Evolutionary conservation across 768 basidiomycete species (phyloP).

Genomic region (Brasilioporus rufonigricans): DNA sequence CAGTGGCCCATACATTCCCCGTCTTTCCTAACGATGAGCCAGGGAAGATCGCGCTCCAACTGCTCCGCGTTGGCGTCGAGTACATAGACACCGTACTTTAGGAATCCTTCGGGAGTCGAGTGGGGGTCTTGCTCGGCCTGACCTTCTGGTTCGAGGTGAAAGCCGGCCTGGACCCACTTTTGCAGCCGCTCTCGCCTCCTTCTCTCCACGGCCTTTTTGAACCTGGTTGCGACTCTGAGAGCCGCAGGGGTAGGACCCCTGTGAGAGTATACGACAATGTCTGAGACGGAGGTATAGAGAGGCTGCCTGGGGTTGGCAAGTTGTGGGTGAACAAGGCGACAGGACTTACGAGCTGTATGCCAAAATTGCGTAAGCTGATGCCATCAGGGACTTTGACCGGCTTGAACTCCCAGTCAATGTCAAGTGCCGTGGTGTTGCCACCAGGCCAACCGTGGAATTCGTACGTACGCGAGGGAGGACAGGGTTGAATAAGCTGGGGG

Average conservation of each 20-base stretch:
- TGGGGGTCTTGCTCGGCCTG: constrained; percentile 20
- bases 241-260: constrained; percentile 55
- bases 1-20: constrained; percentile 24
- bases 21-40: constrained; percentile 30
- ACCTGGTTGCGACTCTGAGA: constrained; percentile 59
- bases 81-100: constrained; percentile 31
- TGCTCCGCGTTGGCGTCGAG: constrained; percentile 28
- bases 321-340: background rate
- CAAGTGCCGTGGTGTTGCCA: constrained; percentile 15
- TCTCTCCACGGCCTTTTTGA: constrained; percentile 58
- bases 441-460: constrained; percentile 22
- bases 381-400: constrained; percentile 76
- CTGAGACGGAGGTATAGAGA: constrained; percentile 85
- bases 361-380: constrained; percentile 83
- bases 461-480: constrained; percentile 16
- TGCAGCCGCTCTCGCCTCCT: constrained; percentile 51
- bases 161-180: constrained; percentile 19
- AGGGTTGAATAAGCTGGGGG: constrained; percentile 40
- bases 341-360: constrained; percentile 77
- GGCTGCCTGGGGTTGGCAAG: constrained; percentile 44
- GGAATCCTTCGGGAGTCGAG: constrained; percentile 25
- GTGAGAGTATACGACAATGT: constrained; percentile 86
- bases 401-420: constrained; percentile 59
- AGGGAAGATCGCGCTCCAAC: constrained; percentile 28
- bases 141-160: constrained; percentile 3